Conservation (phyloP, 345 rosid species). For the Citrus sinensis region DNA sequence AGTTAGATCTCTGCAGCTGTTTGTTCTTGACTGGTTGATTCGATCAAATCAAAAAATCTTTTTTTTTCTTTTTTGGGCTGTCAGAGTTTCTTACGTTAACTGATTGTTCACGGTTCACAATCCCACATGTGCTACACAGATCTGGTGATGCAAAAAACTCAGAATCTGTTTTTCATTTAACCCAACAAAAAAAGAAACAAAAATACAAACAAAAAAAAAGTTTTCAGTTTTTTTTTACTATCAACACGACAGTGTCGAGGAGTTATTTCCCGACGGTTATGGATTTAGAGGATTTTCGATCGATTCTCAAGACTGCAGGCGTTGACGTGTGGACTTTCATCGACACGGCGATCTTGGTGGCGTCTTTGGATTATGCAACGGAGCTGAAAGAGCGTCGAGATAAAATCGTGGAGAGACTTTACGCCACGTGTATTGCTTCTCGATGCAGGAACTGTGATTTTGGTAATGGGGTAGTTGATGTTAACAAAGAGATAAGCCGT, state of each 20-base stretch:
- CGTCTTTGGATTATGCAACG: conserved; percentile 57
- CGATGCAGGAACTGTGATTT: conserved; percentile 65
- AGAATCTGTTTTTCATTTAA: background rate
- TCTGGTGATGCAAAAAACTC: conserved; percentile 26
- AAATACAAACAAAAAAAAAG: too few species aligned
- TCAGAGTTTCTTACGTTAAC: background rate
- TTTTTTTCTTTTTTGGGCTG: background rate
- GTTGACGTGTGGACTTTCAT: conserved; percentile 94
- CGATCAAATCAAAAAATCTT: too few species aligned
- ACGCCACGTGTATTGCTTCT: conserved; percentile 48
- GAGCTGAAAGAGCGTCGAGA: conserved; percentile 77
- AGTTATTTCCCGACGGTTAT: conserved; percentile 20
- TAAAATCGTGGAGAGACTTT: conserved; percentile 77
- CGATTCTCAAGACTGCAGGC: conserved; percentile 66
- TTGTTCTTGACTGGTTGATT: conserved; percentile 1
- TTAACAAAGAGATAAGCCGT: conserved; percentile 31
- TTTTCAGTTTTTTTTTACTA: background rate
- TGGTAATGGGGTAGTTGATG: conserved; percentile 29
- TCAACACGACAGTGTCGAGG: background rate
- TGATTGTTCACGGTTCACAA: background rate
- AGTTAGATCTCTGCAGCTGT: conserved; percentile 13
- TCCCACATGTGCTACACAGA: conserved; percentile 19
- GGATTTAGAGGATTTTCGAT: conserved; percentile 89
- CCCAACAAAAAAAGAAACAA: background rate
- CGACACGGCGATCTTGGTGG: conserved; percentile 80